Percentiles rank a stretch among this genome's conserved stretches.
phyloP scores from a whole-genome alignment of 495 filamentous ascomycete species.

The Hyphodiscus hymeniophilus region DNA sequence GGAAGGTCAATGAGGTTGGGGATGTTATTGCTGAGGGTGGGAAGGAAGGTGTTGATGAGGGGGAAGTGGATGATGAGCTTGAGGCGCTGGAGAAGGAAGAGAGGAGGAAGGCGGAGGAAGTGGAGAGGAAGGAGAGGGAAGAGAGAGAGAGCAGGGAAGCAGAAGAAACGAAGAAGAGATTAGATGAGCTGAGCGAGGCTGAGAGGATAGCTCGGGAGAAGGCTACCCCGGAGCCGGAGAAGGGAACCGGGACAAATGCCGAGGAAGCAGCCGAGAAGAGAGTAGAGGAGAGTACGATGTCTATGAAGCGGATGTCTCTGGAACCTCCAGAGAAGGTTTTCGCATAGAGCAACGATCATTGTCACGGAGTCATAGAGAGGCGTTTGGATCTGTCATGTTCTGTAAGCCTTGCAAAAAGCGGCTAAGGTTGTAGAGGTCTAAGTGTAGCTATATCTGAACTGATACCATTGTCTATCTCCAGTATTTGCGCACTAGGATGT shows the following conservation, averaged over 20 bases:
- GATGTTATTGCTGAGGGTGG: constrained; percentile 59
- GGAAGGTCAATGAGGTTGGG: constrained; percentile 72
- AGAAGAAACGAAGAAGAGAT: constrained; percentile 19
- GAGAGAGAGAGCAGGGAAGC: constrained; percentile 18
- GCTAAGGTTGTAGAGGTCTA: constrained; percentile 4
- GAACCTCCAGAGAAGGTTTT: constrained; percentile 9
- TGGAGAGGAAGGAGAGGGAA: constrained; percentile 29
- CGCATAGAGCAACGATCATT: constrained; percentile 2
- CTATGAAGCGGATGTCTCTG: constrained; percentile 30
- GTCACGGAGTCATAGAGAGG: neutral
- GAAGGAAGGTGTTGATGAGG: constrained; percentile 56
- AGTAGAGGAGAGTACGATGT: no score
- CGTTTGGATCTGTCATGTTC: neutral
- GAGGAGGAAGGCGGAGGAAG: constrained; percentile 35
- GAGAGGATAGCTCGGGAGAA: constrained; percentile 28
- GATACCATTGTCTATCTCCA: constrained; percentile 1
- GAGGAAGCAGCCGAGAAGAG: neutral
- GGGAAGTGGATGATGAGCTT: constrained; percentile 82
- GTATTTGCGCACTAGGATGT: neutral
- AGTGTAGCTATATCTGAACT: constrained; percentile 9
- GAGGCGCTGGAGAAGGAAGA: constrained; percentile 65
- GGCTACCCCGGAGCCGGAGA: constrained; percentile 8
- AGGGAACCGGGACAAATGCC: neutral
- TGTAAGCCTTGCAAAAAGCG: neutral
- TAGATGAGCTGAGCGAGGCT: constrained; percentile 30